phyloP scores from a whole-genome alignment of 345 rosid species.

The Lagerstroemia speciosa region DNA sequence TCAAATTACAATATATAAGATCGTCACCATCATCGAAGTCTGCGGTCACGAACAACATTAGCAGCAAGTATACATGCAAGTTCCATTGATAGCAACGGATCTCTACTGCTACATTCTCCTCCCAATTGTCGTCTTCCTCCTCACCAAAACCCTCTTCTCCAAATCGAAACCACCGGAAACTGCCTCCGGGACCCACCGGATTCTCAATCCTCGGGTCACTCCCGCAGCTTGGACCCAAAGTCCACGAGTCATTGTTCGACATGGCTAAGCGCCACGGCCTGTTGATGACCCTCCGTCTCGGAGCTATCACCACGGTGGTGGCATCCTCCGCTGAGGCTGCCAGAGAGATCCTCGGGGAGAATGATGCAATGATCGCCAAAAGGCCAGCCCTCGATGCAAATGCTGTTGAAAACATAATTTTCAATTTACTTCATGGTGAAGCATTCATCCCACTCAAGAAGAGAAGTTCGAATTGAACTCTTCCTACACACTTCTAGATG shows the following conservation, averaged over 20 bases:
- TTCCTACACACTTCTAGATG: too few species aligned
- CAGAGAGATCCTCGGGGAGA: conserved; percentile 21
- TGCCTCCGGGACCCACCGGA: conserved; percentile 20
- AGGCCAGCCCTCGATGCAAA: conserved; percentile 20
- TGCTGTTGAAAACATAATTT: too few species aligned
- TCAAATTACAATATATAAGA: too few species aligned
- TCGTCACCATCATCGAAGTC: too few species aligned
- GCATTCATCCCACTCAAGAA: too few species aligned
- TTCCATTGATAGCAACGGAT: too few species aligned
- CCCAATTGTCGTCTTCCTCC: background rate
- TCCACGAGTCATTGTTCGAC: conserved; percentile 22
- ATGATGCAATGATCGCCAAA: conserved; percentile 19
- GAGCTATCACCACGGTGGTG: conserved; percentile 20
- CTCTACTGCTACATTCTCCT: background rate
- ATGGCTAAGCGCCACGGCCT: too few species aligned
- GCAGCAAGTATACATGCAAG: too few species aligned
- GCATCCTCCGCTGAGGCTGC: conserved; percentile 24
- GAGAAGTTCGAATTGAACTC: too few species aligned
- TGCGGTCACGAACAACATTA: too few species aligned
- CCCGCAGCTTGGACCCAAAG: conserved; percentile 10
- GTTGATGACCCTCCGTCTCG: conserved; percentile 26
- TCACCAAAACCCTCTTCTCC: conserved; percentile 1
- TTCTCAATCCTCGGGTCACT: conserved; percentile 18
- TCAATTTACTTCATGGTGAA: too few species aligned
- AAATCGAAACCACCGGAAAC: conserved; percentile 1